phyloP scores from a whole-genome alignment of 108 stramenopile genomes.

The Cylindrotheca closterium region DNA sequence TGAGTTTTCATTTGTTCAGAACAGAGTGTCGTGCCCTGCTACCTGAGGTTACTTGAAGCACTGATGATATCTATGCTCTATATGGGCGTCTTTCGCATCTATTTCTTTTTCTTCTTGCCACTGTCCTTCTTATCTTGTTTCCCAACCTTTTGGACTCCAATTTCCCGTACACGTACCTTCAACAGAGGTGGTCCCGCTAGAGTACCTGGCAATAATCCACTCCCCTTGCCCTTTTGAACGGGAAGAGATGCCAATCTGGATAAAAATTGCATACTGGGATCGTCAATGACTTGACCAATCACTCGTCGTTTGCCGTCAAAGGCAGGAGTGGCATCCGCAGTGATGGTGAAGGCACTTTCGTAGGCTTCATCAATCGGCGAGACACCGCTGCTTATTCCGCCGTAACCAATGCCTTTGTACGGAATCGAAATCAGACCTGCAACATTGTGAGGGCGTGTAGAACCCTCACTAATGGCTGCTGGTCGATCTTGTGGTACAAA shows the following conservation, averaged over 20 bases:
- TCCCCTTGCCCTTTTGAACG: conserved; percentile 40
- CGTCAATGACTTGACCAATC: conserved; percentile 71
- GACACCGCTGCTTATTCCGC: conserved; percentile 42
- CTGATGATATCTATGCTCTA: not conserved
- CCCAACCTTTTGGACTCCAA: conserved; percentile 15
- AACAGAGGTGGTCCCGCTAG: conserved; percentile 44
- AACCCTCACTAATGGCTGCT: not conserved
- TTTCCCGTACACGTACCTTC: conserved; percentile 22
- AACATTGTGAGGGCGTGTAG: conserved; percentile 47
- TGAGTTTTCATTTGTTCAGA: no score
- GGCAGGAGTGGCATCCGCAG: conserved; percentile 40
- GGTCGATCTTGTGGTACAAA: conserved; percentile 68
- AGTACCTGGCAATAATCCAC: conserved; percentile 33
- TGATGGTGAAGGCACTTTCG: conserved; percentile 60
- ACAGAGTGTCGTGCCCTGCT: no score
- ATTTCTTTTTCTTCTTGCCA: not conserved
- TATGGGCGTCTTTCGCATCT: not conserved
- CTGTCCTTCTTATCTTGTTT: not conserved
- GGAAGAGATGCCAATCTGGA: conserved; percentile 58
- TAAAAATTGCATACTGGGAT: conserved; percentile 59
- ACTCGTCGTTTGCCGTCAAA: conserved; percentile 58
- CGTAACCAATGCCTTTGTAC: conserved; percentile 67
- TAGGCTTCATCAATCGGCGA: conserved; percentile 49
- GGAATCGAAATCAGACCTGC: conserved; percentile 70
- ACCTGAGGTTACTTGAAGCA: not conserved